Conservation (phyloP, 2,329 filamentous ascomycete genomes). For the Trichoderma aggressivum region DNA sequence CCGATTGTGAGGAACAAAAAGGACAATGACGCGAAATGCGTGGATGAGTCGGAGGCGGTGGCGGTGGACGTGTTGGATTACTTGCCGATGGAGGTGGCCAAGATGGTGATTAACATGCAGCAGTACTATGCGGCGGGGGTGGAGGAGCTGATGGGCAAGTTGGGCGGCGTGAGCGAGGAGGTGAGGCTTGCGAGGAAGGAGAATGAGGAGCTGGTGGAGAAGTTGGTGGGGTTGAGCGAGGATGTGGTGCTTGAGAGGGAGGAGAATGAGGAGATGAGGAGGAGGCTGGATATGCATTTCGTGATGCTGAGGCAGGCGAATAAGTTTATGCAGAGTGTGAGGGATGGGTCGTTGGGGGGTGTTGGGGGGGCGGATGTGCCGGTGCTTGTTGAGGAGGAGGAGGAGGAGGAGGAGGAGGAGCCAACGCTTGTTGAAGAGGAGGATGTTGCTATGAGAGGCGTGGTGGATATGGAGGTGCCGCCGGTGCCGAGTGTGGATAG, state of each 20-base stretch:
- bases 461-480: not conserved
- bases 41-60: not conserved
- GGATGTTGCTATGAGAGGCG: not conserved
- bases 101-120: slow-evolving; percentile 24
- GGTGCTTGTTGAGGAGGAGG: not conserved
- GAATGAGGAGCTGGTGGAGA: not conserved
- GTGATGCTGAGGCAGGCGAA: slow-evolving; percentile 25
- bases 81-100: slow-evolving; percentile 19
- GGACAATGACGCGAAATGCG: not conserved
- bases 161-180: slow-evolving; percentile 14
- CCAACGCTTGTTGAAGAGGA: not conserved
- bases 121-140: slow-evolving; percentile 24
- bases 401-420: not conserved
- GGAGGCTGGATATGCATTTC: slow-evolving; percentile 22
- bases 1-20: not conserved
- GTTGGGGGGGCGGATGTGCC: not conserved
- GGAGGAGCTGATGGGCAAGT: slow-evolving; percentile 18
- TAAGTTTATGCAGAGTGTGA: slow-evolving; percentile 23
- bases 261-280: slow-evolving; percentile 19
- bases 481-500: not conserved
- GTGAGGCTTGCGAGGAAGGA: not conserved
- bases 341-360: slow-evolving; percentile 10
- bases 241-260: slow-evolving; percentile 12
- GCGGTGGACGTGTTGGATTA: not conserved
- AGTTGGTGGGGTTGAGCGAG: not conserved